Conservation (phyloP, 78 protist species). For the Speleostelium caveatum region DNA sequence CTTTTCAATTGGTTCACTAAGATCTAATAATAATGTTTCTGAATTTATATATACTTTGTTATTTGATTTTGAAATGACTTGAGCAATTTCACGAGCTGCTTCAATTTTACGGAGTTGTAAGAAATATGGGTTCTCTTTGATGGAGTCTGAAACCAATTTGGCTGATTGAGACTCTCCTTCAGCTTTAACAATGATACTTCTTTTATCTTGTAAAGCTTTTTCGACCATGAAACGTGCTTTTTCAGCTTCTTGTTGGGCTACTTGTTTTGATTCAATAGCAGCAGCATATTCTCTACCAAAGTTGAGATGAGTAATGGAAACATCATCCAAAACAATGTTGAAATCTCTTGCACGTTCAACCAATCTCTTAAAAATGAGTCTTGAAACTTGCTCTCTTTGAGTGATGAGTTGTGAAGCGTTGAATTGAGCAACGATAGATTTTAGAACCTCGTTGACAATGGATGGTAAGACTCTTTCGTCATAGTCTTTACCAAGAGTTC, state of each 20-base stretch:
- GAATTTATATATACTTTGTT: constrained; percentile 88
- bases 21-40: constrained; percentile 73
- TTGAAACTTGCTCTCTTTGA: constrained; percentile 91
- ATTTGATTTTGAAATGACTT: constrained; percentile 71
- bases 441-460: constrained; percentile 96
- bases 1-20: neutral
- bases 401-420: constrained; percentile 97
- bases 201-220: constrained; percentile 94
- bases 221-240: constrained; percentile 95
- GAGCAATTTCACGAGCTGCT: constrained; percentile 91
- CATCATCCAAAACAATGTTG: constrained; percentile 93
- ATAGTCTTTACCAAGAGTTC: constrained; percentile 92
- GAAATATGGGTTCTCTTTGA: constrained; percentile 91
- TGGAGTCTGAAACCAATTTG: constrained; percentile 89
- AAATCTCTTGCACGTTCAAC: constrained; percentile 92
- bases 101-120: constrained; percentile 89
- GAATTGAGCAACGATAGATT: constrained; percentile 95
- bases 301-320: constrained; percentile 92
- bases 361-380: constrained; percentile 80
- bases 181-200: constrained; percentile 91
- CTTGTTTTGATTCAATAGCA: constrained; percentile 96
- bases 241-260: constrained; percentile 97
- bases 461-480: constrained; percentile 95
- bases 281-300: constrained; percentile 95
- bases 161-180: constrained; percentile 98